Evolutionary conservation across 495 filamentous ascomycete genomes (phyloP), one percentile per base, ranked within the genome.

Genomic region (Penicilliopsis zonata): DNA sequence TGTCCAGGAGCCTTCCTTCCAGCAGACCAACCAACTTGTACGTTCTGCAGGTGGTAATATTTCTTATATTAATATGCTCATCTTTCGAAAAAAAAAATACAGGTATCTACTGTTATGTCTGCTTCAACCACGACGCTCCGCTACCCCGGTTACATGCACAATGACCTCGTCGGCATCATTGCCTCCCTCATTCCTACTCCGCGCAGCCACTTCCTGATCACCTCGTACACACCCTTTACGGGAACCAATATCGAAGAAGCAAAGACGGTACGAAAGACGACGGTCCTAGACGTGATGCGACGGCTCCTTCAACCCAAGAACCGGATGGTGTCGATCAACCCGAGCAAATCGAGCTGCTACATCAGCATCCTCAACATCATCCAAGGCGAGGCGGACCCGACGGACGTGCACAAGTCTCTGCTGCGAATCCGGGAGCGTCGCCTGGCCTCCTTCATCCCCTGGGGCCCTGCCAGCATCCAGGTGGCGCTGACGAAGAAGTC

Each of bases 141-240:
- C 37, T 96, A 98, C 53, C 90, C 90, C 1, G 90, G 92, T 16
- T 98, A 98, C 50, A 96, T 98, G 92, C 90, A 98, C 62, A 98
- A 98, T 52, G 90, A 98, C 49, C 79, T 98, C 5, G 88, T 92
- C 41, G 86, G 87, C 47, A 95, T 98, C 48, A 76, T 96, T 28
- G 92, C 90, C 22, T 92, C 86, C 13, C 69, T 98, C 4, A 95
- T 98, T 31, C 90, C 90, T 6, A 96, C 86, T 0, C 90, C 90
- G 9, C 82, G 90, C 34, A 92, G 86, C 55, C 90, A 98, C 54
- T 98, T 98, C 72, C 67, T 98, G 24, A 86, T 95, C 76, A 96
- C 90, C 2, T 85, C 86, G 13, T 98, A 96, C 59, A 98, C 90
- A 0, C 90, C 90, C 6, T 98, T 98, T 46, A 96, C 90, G 2